Conservation (phyloP, 192 early-diverging fungal species). For the Backusella mclennaniae region DNA sequence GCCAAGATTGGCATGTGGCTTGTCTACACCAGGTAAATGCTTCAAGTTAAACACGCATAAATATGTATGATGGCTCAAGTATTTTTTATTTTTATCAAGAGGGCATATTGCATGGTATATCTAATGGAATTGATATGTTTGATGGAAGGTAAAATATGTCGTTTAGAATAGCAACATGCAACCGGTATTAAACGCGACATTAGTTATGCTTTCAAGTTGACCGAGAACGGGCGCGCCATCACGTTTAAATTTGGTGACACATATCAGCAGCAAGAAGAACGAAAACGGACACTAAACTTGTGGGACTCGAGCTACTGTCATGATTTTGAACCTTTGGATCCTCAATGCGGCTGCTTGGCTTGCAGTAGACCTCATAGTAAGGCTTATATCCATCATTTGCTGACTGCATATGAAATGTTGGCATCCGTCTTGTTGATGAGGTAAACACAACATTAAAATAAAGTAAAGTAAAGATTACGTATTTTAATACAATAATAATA, state of each 20-base stretch:
- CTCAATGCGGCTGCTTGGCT: slow-evolving; percentile 63
- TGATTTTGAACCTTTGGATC: slow-evolving; percentile 61
- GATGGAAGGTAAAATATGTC: slow-evolving; percentile 41
- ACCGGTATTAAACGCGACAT: too few species aligned
- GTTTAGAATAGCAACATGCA: not conserved
- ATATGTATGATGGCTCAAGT: not conserved
- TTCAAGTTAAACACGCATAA: not conserved
- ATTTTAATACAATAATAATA: slow-evolving; percentile 5
- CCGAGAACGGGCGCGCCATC: slow-evolving; percentile 67
- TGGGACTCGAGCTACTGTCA: slow-evolving; percentile 52
- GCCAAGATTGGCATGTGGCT: slow-evolving; percentile 53
- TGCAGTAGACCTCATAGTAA: slow-evolving; percentile 62
- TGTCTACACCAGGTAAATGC: slow-evolving; percentile 49
- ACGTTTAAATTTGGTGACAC: slow-evolving; percentile 46
- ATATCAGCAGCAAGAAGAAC: not conserved
- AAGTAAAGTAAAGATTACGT: not conserved
- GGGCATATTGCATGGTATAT: slow-evolving; percentile 46
- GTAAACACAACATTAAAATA: slow-evolving; percentile 22
- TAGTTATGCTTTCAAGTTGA: slow-evolving; percentile 46
- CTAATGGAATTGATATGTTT: slow-evolving; percentile 67
- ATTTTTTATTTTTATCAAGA: slow-evolving; percentile 20
- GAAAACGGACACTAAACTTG: slow-evolving; percentile 46
- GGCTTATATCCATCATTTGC: slow-evolving; percentile 73
- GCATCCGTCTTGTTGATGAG: slow-evolving; percentile 70
- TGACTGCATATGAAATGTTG: slow-evolving; percentile 75